A percentile compares a stretch with the other conserved stretches of the same genome.
Conservation (phyloP, 1,284 basidiomycete species). For the Vanrija humicola region DNA sequence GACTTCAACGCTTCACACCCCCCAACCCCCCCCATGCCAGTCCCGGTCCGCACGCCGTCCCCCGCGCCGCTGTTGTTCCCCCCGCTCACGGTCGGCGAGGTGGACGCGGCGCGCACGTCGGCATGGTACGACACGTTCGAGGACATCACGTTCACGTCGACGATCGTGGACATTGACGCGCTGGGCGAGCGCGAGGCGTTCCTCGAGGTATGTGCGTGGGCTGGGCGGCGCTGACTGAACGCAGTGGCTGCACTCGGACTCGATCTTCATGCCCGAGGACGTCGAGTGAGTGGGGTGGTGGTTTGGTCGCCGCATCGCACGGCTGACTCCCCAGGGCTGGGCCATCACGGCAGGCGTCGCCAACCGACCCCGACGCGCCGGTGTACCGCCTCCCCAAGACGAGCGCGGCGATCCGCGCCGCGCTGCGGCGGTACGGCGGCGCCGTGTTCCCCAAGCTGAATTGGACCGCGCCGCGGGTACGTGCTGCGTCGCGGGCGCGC, state of each 20-base stretch:
- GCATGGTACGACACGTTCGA: constrained; percentile 80
- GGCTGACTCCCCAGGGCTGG: background rate
- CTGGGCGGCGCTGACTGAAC: background rate
- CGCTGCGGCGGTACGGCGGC: constrained; percentile 63
- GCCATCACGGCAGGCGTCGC: background rate
- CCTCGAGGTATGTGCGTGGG: constrained; percentile 57
- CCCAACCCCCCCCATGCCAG: constrained; percentile 11
- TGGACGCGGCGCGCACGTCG: constrained; percentile 73
- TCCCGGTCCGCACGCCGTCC: constrained; percentile 1
- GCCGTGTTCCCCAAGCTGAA: constrained; percentile 94
- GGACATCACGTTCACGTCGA: constrained; percentile 68
- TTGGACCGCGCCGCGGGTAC: constrained; percentile 81
- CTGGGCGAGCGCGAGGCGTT: constrained; percentile 79
- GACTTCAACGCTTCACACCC: background rate
- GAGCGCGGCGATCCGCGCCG: constrained; percentile 65
- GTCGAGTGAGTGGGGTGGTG: constrained; percentile 16
- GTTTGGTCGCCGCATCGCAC: background rate
- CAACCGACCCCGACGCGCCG: constrained; percentile 28
- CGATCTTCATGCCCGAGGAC: constrained; percentile 57
- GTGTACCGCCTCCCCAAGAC: constrained; percentile 63
- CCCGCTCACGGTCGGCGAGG: constrained; percentile 2
- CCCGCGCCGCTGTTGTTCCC: constrained; percentile 6
- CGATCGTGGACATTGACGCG: constrained; percentile 72
- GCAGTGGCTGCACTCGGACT: constrained; percentile 31
- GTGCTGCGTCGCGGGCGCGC: too few species aligned